Conservation (phyloP, 352 stramenopile species). For the Saprolegnia diclina region DNA sequence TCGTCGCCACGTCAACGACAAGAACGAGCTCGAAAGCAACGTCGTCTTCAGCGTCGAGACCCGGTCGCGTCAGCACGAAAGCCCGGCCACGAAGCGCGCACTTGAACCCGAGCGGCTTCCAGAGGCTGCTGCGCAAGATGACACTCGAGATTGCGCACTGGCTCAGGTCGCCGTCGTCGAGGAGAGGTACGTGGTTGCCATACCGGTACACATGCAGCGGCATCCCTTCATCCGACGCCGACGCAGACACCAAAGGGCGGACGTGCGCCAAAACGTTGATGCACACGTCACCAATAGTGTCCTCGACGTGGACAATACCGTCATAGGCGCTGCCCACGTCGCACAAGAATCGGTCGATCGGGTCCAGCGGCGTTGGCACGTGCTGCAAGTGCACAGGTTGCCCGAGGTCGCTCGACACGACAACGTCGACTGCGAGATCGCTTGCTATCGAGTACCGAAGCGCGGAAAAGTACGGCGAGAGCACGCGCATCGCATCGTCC, state of each 20-base stretch:
- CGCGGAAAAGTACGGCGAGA: constrained; percentile 66
- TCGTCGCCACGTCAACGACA: no score
- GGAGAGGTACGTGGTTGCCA: constrained; percentile 62
- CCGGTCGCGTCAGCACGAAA: neutral
- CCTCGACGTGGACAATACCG: constrained; percentile 43
- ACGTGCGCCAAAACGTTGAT: constrained; percentile 37
- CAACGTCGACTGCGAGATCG: constrained; percentile 53
- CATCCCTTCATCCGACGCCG: constrained; percentile 32
- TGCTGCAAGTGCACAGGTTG: constrained; percentile 37
- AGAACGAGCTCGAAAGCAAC: neutral
- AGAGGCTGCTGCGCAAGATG: constrained; percentile 29
- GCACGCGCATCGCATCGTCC: constrained; percentile 40
- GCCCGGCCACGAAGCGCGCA: neutral
- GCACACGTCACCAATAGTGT: constrained; percentile 30
- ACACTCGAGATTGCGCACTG: constrained; percentile 49
- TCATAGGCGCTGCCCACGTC: constrained; percentile 39
- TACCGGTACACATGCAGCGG: constrained; percentile 64
- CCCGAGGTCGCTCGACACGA: constrained; percentile 37
- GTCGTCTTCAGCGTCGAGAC: neutral
- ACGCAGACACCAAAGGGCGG: constrained; percentile 40
- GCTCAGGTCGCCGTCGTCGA: constrained; percentile 54
- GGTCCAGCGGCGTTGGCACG: constrained; percentile 36
- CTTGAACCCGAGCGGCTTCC: constrained; percentile 23
- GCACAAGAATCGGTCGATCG: constrained; percentile 52
- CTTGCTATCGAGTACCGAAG: constrained; percentile 51